phyloP scores from a whole-genome alignment of 345 rosid species.

The Acer yangbiense region DNA sequence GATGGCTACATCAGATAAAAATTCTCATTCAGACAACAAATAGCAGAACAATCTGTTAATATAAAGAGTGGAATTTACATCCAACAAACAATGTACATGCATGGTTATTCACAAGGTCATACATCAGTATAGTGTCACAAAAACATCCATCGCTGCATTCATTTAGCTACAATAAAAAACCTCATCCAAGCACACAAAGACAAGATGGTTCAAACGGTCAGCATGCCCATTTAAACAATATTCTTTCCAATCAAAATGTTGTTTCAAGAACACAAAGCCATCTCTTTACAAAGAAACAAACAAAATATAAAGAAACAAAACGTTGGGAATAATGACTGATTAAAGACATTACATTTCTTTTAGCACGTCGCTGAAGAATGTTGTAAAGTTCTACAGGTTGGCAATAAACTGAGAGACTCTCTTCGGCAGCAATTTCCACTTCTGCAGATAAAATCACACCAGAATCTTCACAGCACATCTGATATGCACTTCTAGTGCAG shows the following conservation, averaged over 20 bases:
- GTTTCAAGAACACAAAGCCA: not conserved
- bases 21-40: not conserved
- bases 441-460: slow-evolving; percentile 74
- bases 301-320: slow-evolving; percentile 3
- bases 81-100: not conserved
- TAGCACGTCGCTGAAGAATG: slow-evolving; percentile 88
- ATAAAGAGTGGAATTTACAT: not conserved
- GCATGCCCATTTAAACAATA: slow-evolving; percentile 5
- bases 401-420: slow-evolving; percentile 81
- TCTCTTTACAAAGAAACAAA: not conserved
- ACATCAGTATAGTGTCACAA: not conserved
- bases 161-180: not conserved
- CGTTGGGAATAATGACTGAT: not conserved
- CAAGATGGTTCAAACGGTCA: not conserved
- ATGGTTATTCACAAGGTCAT: not conserved
- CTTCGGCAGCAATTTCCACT: slow-evolving; percentile 90
- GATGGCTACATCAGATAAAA: slow-evolving; percentile 54
- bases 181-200: slow-evolving; percentile 12
- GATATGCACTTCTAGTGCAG: slow-evolving; percentile 67
- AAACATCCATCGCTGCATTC: not conserved
- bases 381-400: slow-evolving; percentile 98
- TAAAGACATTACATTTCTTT: slow-evolving; percentile 58
- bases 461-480: slow-evolving; percentile 93
- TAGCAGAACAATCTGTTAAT: not conserved
- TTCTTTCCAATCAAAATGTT: not conserved